Evolutionary conservation across 805 yeast genomes (phyloP).

Genomic region (Wickerhamiella musiphila): DNA sequence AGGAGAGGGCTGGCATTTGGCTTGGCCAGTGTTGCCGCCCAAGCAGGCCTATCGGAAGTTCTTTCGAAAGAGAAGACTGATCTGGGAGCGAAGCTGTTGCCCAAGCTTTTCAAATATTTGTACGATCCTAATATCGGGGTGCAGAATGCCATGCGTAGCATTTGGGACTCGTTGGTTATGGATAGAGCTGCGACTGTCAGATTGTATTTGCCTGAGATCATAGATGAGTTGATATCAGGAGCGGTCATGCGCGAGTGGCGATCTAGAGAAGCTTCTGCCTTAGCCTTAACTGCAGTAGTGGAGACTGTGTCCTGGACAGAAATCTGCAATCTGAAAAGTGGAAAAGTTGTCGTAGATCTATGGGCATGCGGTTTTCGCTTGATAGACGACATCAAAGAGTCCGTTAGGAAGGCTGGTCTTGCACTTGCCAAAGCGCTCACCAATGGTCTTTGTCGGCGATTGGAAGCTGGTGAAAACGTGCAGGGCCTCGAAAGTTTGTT

Average conservation of each 20-base stretch:
- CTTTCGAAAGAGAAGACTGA: slow-evolving; percentile 32
- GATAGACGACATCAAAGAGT: slow-evolving; percentile 87
- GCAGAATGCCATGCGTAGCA: slow-evolving; percentile 67
- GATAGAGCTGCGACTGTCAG: slow-evolving; percentile 40
- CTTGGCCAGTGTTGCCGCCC: slow-evolving; percentile 66
- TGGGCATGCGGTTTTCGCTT: slow-evolving; percentile 82
- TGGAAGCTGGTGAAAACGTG: slow-evolving; percentile 30
- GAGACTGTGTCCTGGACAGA: slow-evolving; percentile 21
- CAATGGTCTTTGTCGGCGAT: slow-evolving; percentile 9
- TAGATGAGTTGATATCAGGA: slow-evolving; percentile 43
- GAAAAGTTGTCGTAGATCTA: slow-evolving; percentile 37
- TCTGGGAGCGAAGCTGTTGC: slow-evolving; percentile 47
- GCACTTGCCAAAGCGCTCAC: slow-evolving; percentile 39
- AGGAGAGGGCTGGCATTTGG: slow-evolving; percentile 92
- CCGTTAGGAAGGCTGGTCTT: slow-evolving; percentile 70
- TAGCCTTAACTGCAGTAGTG: slow-evolving; percentile 52
- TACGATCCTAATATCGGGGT: slow-evolving; percentile 72
- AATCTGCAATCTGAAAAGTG: no score
- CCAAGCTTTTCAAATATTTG: slow-evolving; percentile 66
- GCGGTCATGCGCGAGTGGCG: slow-evolving; percentile 86
- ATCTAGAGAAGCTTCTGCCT: slow-evolving; percentile 70
- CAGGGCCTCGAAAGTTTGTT: slow-evolving; percentile 42
- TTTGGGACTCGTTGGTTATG: slow-evolving; percentile 58
- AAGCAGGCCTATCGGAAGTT: slow-evolving; percentile 50
- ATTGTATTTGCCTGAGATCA: slow-evolving; percentile 38